These are phyloP conservation scores for Pythium scleroteichum DNA, from an alignment of 352 stramenopile genomes.

Conservation along the genomic window DNA sequence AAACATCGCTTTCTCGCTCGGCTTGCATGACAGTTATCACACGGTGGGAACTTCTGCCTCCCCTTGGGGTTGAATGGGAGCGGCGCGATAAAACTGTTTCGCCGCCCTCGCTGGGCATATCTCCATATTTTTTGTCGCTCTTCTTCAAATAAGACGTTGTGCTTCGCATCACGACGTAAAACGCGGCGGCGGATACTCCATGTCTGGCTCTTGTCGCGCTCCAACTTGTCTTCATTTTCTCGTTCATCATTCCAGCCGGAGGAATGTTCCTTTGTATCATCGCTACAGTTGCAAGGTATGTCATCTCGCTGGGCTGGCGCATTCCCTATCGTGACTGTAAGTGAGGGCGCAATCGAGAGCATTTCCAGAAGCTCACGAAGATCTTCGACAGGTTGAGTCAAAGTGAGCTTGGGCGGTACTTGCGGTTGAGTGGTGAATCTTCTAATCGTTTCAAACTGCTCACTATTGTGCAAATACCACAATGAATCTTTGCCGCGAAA, in stretches of 20 bases:
- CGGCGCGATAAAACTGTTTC: conserved; percentile 63
- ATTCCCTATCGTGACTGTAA: no score
- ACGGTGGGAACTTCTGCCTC: conserved; percentile 44
- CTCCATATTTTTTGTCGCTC: conserved; percentile 44
- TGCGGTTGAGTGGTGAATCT: conserved; percentile 28
- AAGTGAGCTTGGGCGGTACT: neutral
- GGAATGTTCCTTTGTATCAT: no score
- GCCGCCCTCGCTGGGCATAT: conserved; percentile 36
- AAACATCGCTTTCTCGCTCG: conserved; percentile 52
- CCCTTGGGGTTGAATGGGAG: conserved; percentile 35
- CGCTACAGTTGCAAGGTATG: no score
- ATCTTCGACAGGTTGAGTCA: neutral
- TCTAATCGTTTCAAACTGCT: conserved; percentile 54
- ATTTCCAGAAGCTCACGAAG: neutral
- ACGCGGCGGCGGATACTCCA: conserved; percentile 43
- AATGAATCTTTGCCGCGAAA: conserved; percentile 44
- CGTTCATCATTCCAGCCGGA: no score
- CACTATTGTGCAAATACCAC: conserved; percentile 40
- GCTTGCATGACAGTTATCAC: conserved; percentile 49
- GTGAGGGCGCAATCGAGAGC: neutral
- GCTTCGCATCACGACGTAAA: conserved; percentile 35
- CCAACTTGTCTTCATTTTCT: conserved; percentile 2
- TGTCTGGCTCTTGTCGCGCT: conserved; percentile 5
- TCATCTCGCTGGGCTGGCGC: conserved; percentile 1
- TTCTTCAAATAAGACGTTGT: conserved; percentile 34